These are phyloP conservation scores for Sungouiella thailandica DNA, from an alignment of 805 yeast species.

Conservation along the genomic window DNA sequence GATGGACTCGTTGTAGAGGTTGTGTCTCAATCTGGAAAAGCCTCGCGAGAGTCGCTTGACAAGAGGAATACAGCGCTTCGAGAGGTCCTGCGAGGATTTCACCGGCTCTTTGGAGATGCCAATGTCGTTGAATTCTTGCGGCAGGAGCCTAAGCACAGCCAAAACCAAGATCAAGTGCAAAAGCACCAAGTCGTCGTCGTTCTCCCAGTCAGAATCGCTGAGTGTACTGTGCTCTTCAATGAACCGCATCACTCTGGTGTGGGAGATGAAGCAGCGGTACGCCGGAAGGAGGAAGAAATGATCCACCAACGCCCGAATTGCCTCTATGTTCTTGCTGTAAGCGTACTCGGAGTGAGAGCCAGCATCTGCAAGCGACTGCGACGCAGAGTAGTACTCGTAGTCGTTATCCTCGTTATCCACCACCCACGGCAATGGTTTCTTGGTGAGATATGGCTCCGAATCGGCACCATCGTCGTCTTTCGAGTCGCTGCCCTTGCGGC, in stretches of 20 bases:
- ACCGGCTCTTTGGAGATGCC: constrained; percentile 7
- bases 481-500: not conserved
- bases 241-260: constrained; percentile 29
- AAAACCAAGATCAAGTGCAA: constrained; percentile 41
- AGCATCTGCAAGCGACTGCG: not conserved
- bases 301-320: constrained; percentile 24
- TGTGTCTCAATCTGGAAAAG: constrained; percentile 42
- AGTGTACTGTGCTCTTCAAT: constrained; percentile 29
- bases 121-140: constrained; percentile 18
- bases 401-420: constrained; percentile 8
- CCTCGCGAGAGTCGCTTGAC: constrained; percentile 30
- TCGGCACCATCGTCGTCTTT: constrained; percentile 1
- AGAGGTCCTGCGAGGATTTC: constrained; percentile 15
- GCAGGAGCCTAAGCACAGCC: constrained; percentile 33
- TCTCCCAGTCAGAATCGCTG: constrained; percentile 38
- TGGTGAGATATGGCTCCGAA: constrained; percentile 10
- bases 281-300: constrained; percentile 36
- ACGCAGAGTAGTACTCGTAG: constrained; percentile 1
- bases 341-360: no score
- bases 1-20: constrained; percentile 43
- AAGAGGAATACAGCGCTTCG: constrained; percentile 14
- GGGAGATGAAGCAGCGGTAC: constrained; percentile 37
- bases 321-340: no score
- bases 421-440: constrained; percentile 29
- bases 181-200: constrained; percentile 45